These are phyloP conservation scores for Chlamydomonas sp. DNA, from an alignment of 139 green algal species.

Conservation along the genomic window DNA sequence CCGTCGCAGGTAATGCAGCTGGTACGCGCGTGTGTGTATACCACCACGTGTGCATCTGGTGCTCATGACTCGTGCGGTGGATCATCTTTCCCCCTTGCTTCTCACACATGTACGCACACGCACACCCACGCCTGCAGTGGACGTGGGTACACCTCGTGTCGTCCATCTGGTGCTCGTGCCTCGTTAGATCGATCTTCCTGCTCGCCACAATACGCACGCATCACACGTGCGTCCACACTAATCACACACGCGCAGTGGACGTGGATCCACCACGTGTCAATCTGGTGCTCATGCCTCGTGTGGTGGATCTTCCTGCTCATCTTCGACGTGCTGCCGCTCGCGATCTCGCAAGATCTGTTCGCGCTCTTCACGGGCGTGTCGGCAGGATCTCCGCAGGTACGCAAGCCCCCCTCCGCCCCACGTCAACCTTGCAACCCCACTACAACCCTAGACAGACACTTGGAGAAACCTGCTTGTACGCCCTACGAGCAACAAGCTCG, in stretches of 20 bases:
- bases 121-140: too few species aligned
- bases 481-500: constrained; percentile 42
- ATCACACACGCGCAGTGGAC: constrained; percentile 40
- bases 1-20: too few species aligned
- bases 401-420: too few species aligned
- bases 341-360: constrained; percentile 44
- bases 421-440: too few species aligned
- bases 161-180: too few species aligned
- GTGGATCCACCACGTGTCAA: constrained; percentile 53
- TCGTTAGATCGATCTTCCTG: too few species aligned
- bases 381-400: constrained; percentile 20
- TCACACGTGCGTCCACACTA: background rate
- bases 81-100: constrained; percentile 64
- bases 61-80: constrained; percentile 48
- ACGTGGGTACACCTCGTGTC: too few species aligned
- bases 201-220: background rate
- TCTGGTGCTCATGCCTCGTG: constrained; percentile 41
- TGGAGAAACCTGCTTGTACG: too few species aligned
- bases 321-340: constrained; percentile 47
- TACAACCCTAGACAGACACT: too few species aligned
- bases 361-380: constrained; percentile 44
- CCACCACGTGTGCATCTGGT: constrained; percentile 59
- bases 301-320: constrained; percentile 68
- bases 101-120: too few species aligned
- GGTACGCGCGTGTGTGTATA: too few species aligned